phyloP scores from a whole-genome alignment of 2,329 filamentous ascomycete species.

The Emergomyces orientalis region DNA sequence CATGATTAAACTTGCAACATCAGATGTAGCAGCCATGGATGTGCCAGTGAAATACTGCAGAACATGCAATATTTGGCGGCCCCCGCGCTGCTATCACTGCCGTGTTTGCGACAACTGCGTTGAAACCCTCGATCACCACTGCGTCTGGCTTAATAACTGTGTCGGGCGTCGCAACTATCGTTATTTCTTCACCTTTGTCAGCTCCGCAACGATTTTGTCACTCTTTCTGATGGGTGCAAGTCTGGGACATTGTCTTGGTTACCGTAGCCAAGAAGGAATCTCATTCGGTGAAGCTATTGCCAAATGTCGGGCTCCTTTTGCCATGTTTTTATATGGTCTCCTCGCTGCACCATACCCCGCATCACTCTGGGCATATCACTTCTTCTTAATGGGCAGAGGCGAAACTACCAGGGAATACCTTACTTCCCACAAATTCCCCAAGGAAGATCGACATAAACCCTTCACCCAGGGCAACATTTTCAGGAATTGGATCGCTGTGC shows the following conservation, averaged over 20 bases:
- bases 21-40: constrained; percentile 78
- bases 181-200: constrained; percentile 91
- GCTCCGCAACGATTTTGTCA: constrained; percentile 64
- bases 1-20: constrained; percentile 71
- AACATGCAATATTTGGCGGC: constrained; percentile 95
- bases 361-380: constrained; percentile 75
- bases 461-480: constrained; percentile 69
- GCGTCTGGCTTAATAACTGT: constrained; percentile 98
- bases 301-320: constrained; percentile 70
- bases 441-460: constrained; percentile 81
- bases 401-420: constrained; percentile 96
- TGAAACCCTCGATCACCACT: constrained; percentile 96
- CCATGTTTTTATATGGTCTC: constrained; percentile 75
- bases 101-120: constrained; percentile 95
- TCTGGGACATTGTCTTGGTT: constrained; percentile 70
- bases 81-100: constrained; percentile 90
- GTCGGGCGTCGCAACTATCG: constrained; percentile 95
- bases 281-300: constrained; percentile 60
- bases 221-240: constrained; percentile 67
- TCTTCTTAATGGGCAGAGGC: constrained; percentile 81
- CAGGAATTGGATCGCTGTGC: constrained; percentile 71
- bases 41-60: constrained; percentile 97
- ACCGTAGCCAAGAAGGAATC: constrained; percentile 53
- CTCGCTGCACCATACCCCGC: constrained; percentile 70
- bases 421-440: constrained; percentile 89